These are phyloP conservation scores for Dryas integrifolia DNA, from an alignment of 331 rosid genomes.

Conservation along the genomic window DNA sequence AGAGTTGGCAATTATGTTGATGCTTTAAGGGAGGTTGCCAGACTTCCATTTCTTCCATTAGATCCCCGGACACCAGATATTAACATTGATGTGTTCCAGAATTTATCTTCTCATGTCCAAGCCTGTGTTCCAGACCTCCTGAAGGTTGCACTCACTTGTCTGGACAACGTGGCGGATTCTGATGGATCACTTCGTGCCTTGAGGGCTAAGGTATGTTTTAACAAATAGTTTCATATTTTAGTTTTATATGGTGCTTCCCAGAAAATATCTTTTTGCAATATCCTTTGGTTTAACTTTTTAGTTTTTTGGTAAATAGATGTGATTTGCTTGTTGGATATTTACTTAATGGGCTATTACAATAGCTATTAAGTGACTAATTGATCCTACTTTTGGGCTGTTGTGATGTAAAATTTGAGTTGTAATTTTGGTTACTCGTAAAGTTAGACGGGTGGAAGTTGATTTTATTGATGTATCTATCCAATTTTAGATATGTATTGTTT, in stretches of 20 bases:
- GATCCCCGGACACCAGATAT: constrained; percentile 79
- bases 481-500: background rate
- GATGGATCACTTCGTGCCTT: constrained; percentile 92
- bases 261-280: background rate
- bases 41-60: constrained; percentile 84
- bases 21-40: constrained; percentile 89
- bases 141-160: constrained; percentile 81
- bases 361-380: background rate
- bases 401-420: background rate
- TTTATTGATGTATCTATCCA: too few relatives aligned
- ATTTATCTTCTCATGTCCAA: constrained; percentile 84
- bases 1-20: constrained; percentile 68
- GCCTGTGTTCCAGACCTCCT: constrained; percentile 87
- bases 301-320: too few relatives aligned
- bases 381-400: background rate
- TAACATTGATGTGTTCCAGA: constrained; percentile 61
- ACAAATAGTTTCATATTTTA: constrained; percentile 4
- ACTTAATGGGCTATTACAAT: background rate
- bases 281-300: background rate
- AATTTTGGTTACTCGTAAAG: background rate
- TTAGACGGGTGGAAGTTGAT: background rate
- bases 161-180: constrained; percentile 77
- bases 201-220: constrained; percentile 74
- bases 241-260: background rate
- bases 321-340: background rate